These are phyloP conservation scores for Suillus sp. DNA, from an alignment of 768 basidiomycete species.

Conservation along the genomic window DNA sequence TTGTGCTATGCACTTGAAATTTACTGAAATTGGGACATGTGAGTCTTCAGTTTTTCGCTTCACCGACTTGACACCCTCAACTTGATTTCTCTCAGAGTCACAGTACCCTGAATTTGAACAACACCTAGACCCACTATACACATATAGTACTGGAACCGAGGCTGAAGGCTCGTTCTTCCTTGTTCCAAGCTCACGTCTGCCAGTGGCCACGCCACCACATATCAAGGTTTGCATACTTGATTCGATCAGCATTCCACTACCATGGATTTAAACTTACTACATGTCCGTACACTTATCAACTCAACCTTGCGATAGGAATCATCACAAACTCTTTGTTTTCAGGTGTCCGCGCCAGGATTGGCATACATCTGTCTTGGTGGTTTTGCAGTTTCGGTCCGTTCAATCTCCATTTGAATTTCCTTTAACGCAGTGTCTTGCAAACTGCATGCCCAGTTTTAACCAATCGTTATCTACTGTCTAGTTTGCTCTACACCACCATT, in stretches of 20 bases:
- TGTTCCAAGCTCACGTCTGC: not conserved
- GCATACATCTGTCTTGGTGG: slow-evolving; percentile 68
- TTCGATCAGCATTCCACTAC: too few species aligned
- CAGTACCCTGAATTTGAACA: not conserved
- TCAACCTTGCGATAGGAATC: not conserved
- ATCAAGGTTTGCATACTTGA: too few species aligned
- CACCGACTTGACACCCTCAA: not conserved
- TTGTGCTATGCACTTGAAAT: not conserved
- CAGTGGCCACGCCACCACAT: too few species aligned
- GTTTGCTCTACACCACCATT: not conserved
- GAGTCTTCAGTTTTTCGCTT: not conserved
- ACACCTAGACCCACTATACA: not conserved
- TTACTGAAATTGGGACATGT: not conserved
- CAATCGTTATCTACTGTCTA: not conserved
- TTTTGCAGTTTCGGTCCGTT: slow-evolving; percentile 47
- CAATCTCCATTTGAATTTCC: not conserved
- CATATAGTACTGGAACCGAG: not conserved
- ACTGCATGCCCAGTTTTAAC: not conserved
- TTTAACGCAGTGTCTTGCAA: too few species aligned
- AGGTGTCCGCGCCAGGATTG: slow-evolving; percentile 56
- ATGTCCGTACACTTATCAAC: slow-evolving; percentile 23
- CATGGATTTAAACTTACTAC: slow-evolving; percentile 26
- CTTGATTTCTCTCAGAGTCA: not conserved
- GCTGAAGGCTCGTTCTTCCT: not conserved
- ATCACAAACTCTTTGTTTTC: slow-evolving; percentile 25